phyloP scores from a whole-genome alignment of 2,329 filamentous ascomycete genomes.

The Talaromyces sp. region DNA sequence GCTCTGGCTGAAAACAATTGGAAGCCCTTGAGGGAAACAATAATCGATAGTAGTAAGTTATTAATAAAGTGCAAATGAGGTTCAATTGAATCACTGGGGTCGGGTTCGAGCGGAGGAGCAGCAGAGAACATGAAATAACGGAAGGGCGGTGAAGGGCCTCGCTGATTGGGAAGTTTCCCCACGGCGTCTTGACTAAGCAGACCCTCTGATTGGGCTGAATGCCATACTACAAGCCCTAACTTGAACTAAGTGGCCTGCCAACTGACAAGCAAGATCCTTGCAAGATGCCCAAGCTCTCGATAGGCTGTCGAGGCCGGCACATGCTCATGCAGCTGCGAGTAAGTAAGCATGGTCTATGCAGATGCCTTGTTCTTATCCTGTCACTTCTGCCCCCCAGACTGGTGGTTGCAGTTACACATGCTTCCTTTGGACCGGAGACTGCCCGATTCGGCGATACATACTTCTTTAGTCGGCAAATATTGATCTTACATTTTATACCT shows the following conservation, averaged over 20 bases:
- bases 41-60: background rate
- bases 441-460: background rate
- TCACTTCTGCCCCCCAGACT: background rate
- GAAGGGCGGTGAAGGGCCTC: constrained; percentile 17
- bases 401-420: background rate
- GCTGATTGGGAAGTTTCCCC: constrained; percentile 12
- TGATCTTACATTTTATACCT: too few species aligned
- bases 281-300: background rate
- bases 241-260: background rate
- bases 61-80: background rate
- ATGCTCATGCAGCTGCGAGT: constrained; percentile 1
- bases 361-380: background rate
- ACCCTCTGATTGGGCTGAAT: background rate
- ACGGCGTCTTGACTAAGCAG: background rate
- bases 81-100: constrained; percentile 2
- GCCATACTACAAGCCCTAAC: background rate
- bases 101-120: background rate
- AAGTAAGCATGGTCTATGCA: constrained; percentile 3
- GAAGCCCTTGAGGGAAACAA: background rate
- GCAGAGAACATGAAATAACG: background rate
- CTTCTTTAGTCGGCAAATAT: background rate
- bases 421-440: constrained; percentile 4
- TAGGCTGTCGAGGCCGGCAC: constrained; percentile 1
- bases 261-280: background rate
- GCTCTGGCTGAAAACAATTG: background rate